Evolutionary conservation across 108 stramenopile genomes (phyloP).

Genomic region (Nannochloropsis salina): DNA sequence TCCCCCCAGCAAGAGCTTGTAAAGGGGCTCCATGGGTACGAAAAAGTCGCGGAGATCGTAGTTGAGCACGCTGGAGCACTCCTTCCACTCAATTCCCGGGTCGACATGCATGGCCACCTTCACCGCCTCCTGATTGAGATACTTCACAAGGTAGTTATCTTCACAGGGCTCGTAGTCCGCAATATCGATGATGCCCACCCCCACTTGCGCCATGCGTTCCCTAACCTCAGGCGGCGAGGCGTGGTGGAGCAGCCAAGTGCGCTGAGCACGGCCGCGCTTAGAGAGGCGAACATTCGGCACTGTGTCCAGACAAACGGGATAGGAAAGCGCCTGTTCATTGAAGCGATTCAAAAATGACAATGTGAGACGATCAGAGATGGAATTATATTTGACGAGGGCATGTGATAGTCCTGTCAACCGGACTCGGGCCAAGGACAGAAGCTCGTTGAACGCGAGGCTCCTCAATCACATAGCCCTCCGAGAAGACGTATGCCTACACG

Average conservation of each 20-base stretch:
- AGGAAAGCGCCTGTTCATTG: constrained; percentile 57
- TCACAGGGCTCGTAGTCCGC: constrained; percentile 55
- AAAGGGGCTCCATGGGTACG: constrained; percentile 13
- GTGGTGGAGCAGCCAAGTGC: not conserved
- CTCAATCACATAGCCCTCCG: no score
- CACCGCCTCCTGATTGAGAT: constrained; percentile 56
- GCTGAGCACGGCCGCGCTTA: not conserved
- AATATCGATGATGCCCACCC: constrained; percentile 6
- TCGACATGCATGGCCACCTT: constrained; percentile 58
- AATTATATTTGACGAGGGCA: no score
- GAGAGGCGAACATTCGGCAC: not conserved
- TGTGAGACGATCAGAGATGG: no score
- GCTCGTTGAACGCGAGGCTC: no score
- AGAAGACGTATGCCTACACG: no score
- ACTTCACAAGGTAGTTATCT: constrained; percentile 41
- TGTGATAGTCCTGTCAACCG: no score
- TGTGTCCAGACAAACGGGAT: constrained; percentile 57
- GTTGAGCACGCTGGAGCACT: not conserved
- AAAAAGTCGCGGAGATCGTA: not conserved
- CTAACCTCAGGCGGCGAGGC: not conserved
- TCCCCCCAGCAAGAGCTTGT: not conserved
- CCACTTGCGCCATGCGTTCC: not conserved
- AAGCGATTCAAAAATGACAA: no score
- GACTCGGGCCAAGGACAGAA: no score
- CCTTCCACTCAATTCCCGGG: constrained; percentile 46